These are phyloP conservation scores for Narthecium ossifragum DNA, from an alignment of 106 monocot genomes.

Conservation along the genomic window DNA sequence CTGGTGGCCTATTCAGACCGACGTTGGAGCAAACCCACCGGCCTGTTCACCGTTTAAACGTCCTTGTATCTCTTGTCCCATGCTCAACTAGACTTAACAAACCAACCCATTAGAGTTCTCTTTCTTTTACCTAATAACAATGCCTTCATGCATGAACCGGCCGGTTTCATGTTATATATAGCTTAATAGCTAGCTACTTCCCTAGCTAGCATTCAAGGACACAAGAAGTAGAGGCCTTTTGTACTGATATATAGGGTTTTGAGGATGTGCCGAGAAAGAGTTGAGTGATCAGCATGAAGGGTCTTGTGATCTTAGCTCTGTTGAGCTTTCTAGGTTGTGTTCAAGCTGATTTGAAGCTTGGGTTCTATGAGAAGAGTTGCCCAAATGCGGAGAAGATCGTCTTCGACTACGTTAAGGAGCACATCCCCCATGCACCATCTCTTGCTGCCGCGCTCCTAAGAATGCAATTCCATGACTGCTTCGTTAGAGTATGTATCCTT, in stretches of 20 bases:
- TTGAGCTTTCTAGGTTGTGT: slow-evolving; percentile 18
- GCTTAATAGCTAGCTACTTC: too few relatives aligned
- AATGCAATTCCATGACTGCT: slow-evolving; percentile 92
- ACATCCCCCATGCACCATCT: slow-evolving; percentile 57
- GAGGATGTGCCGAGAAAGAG: neutral
- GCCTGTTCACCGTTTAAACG: too few relatives aligned
- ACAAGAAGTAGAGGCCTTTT: neutral
- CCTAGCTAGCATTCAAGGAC: neutral
- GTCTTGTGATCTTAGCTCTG: slow-evolving; percentile 8
- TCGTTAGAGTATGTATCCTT: slow-evolving; percentile 53
- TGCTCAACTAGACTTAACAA: neutral
- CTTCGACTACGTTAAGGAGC: slow-evolving; percentile 42
- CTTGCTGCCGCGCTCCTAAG: slow-evolving; percentile 61
- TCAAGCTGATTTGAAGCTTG: slow-evolving; percentile 36
- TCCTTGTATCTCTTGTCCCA: too few relatives aligned
- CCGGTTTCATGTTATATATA: neutral
- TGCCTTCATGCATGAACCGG: too few relatives aligned
- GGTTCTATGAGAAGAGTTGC: slow-evolving; percentile 66
- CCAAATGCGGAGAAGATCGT: slow-evolving; percentile 69
- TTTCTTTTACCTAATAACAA: neutral
- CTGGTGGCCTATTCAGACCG: neutral
- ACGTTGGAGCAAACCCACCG: too few relatives aligned
- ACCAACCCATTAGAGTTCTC: neutral
- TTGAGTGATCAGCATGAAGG: neutral
- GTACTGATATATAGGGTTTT: neutral